These are phyloP conservation scores for Pythium dissotocum DNA, from an alignment of 352 stramenopile genomes.

Conservation along the genomic window DNA sequence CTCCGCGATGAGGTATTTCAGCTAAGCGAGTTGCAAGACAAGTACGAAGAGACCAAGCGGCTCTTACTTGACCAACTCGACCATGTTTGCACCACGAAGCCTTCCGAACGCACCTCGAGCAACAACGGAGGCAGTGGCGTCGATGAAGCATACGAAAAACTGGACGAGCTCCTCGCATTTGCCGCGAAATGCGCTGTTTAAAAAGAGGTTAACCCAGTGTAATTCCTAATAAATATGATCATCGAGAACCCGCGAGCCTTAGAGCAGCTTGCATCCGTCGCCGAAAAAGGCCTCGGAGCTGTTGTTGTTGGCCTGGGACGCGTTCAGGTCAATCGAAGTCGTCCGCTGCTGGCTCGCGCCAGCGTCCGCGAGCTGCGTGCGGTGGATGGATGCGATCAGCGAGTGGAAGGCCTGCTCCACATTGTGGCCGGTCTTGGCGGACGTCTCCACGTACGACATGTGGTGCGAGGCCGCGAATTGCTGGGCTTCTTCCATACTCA, in stretches of 20 bases:
- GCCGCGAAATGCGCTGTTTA: conserved; percentile 31
- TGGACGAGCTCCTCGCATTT: conserved; percentile 50
- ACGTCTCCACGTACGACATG: conserved; percentile 84
- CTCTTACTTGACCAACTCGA: conserved; percentile 62
- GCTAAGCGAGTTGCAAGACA: conserved; percentile 42
- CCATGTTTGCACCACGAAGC: conserved; percentile 50
- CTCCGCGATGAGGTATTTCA: conserved; percentile 44
- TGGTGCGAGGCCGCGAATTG: conserved; percentile 65
- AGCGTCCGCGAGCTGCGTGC: conserved; percentile 41
- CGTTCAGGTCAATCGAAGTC: conserved; percentile 41
- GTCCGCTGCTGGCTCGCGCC: conserved; percentile 5
- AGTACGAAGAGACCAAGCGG: conserved; percentile 58
- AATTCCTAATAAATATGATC: conserved; percentile 5
- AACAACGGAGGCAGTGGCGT: conserved; percentile 14
- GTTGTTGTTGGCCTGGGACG: conserved; percentile 11
- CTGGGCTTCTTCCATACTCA: conserved; percentile 61
- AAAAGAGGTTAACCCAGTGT: background rate
- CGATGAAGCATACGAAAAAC: conserved; percentile 59
- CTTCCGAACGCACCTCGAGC: conserved; percentile 36
- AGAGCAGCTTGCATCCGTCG: conserved; percentile 47
- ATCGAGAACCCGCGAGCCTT: background rate
- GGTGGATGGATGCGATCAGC: conserved; percentile 58
- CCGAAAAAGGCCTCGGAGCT: conserved; percentile 35
- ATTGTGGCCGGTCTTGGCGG: conserved; percentile 70
- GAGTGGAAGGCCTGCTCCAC: conserved; percentile 60